These are phyloP conservation scores for Moricandia moricandioides DNA, from an alignment of 345 rosid species.

Conservation along the genomic window DNA sequence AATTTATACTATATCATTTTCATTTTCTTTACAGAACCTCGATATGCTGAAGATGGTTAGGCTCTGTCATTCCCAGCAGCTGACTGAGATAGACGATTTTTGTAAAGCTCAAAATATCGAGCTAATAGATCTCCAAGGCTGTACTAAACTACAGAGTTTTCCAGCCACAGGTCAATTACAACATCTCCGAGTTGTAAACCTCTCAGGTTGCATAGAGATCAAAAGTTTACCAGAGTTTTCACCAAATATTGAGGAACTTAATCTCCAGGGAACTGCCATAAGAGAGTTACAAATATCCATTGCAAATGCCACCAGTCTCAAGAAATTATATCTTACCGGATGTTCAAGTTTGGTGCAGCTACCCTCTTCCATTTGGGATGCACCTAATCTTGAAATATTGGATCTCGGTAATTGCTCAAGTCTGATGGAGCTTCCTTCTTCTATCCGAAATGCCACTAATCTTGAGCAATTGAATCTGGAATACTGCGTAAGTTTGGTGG, in stretches of 20 bases:
- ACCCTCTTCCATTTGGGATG: neutral
- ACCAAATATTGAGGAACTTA: neutral
- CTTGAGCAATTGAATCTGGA: neutral
- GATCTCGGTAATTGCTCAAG: neutral
- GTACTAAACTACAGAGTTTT: neutral
- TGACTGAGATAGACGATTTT: neutral
- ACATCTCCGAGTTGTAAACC: neutral
- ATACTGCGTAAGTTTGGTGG: neutral
- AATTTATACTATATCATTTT: neutral
- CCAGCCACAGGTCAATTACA: neutral
- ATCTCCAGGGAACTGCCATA: neutral
- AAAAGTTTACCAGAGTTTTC: neutral
- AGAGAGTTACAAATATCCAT: neutral
- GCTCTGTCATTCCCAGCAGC: neutral
- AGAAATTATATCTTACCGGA: neutral
- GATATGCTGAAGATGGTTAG: neutral
- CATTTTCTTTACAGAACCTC: neutral
- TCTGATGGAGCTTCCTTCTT: neutral
- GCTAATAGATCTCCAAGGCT: neutral
- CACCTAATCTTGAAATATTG: neutral
- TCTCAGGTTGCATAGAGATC: neutral
- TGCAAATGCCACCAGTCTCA: neutral
- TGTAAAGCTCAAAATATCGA: neutral
- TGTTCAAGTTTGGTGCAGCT: neutral
- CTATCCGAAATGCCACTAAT: neutral